Evolutionary conservation across 1,284 basidiomycete species (phyloP).

Genomic region (Lignosus rhinocerotis): DNA sequence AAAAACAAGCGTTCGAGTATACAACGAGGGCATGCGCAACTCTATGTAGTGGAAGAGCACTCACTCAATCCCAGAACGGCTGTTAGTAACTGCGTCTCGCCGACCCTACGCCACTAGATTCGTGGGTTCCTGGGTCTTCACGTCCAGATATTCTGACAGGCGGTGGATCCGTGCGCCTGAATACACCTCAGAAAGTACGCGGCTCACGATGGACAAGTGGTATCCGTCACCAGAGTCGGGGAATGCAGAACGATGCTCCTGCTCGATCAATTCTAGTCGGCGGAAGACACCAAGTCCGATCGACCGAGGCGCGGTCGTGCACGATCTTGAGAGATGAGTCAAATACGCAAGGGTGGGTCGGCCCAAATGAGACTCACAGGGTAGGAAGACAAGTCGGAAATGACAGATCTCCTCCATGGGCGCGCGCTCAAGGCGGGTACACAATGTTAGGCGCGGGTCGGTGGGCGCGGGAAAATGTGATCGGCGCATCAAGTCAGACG

Average conservation of each 20-base stretch:
- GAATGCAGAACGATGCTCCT: not conserved
- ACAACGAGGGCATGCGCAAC: not conserved
- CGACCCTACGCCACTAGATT: not conserved
- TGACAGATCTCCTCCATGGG: not conserved
- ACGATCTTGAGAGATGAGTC: no score
- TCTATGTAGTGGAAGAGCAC: not conserved
- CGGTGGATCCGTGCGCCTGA: not conserved
- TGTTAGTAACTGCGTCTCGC: not conserved
- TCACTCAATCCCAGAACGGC: not conserved
- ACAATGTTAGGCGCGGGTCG: not conserved
- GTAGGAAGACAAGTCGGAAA: not conserved
- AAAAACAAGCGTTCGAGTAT: not conserved
- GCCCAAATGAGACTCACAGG: no score
- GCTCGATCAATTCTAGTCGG: not conserved
- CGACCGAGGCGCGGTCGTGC: not conserved
- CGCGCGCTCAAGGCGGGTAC: not conserved
- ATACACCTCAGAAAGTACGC: not conserved
- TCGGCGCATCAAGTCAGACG: not conserved
- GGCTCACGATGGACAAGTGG: not conserved
- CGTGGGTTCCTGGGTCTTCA: no score
- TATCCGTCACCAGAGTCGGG: not conserved
- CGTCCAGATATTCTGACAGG: no score
- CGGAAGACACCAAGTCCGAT: not conserved
- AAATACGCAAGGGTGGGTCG: no score
- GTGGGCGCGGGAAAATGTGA: constrained; percentile 1